These are phyloP conservation scores for Kodamaea sagamina DNA, from an alignment of 805 yeast species.

Conservation along the genomic window DNA sequence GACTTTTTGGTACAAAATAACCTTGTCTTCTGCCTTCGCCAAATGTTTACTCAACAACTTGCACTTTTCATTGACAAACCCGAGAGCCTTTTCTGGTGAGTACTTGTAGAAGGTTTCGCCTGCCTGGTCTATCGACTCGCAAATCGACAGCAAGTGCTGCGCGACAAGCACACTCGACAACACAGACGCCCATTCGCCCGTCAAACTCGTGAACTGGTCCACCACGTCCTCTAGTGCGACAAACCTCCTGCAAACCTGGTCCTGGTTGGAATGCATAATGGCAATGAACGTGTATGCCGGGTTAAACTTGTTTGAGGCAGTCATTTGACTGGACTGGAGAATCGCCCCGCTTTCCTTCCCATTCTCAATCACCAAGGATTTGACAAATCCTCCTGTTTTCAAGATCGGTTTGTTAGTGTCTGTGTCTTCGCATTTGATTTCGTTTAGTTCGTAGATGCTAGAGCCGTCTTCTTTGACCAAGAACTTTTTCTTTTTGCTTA, in stretches of 20 bases:
- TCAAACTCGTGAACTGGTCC: conserved; percentile 34
- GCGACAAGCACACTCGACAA: conserved; percentile 21
- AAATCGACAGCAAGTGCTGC: conserved; percentile 18
- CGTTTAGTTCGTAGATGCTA: conserved; percentile 9
- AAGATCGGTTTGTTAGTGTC: conserved; percentile 1
- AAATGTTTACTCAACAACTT: conserved; percentile 34
- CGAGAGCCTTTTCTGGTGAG: conserved; percentile 38
- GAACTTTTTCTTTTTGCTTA: conserved; percentile 8
- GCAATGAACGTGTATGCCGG: conserved; percentile 41
- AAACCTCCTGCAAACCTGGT: conserved; percentile 30
- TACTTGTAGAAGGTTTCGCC: conserved; percentile 43
- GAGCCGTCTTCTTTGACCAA: conserved; percentile 1
- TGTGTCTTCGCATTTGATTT: conserved; percentile 4
- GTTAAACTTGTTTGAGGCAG: conserved; percentile 45
- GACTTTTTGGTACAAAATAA: conserved; percentile 6
- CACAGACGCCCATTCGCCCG: conserved; percentile 30
- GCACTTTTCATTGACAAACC: conserved; percentile 42
- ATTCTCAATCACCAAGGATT: conserved; percentile 7
- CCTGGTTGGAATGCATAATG: conserved; percentile 27
- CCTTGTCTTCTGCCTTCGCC: conserved; percentile 13
- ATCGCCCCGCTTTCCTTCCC: conserved; percentile 32
- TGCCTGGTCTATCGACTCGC: conserved; percentile 35
- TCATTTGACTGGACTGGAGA: conserved; percentile 41
- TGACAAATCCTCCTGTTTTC: conserved; percentile 8
- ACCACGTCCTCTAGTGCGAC: conserved; percentile 47